Percentiles rank a stretch among this genome's conserved stretches.
phyloP scores from a whole-genome alignment of 2,329 filamentous ascomycete genomes.

The Fonsecaea pedrosoi region DNA sequence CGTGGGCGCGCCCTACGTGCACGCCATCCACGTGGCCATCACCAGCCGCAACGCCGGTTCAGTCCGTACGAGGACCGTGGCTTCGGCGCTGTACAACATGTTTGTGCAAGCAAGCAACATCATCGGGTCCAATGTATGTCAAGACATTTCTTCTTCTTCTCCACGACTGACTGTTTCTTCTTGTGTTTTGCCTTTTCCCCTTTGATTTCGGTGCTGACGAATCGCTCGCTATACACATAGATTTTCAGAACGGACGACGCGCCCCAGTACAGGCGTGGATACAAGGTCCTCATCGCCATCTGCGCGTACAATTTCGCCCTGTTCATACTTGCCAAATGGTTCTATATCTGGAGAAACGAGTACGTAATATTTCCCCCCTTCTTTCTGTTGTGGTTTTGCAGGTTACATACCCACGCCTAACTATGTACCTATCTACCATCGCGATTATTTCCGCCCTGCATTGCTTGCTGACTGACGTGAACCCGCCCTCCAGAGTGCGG shows the following conservation, averaged over 20 bases:
- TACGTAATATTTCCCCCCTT: conserved; percentile 1
- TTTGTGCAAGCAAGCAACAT: conserved; percentile 46
- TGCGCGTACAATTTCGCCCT: conserved; percentile 56
- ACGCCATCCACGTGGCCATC: conserved; percentile 58
- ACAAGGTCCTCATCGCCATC: conserved; percentile 63
- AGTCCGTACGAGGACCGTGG: conserved; percentile 48
- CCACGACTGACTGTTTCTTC: background rate
- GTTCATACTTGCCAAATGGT: conserved; percentile 55
- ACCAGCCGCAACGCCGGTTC: conserved; percentile 50
- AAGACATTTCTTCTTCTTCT: background rate
- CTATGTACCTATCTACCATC: no score
- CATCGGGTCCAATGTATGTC: conserved; percentile 43
- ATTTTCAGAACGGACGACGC: conserved; percentile 59
- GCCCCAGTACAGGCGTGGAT: conserved; percentile 65
- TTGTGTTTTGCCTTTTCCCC: no score
- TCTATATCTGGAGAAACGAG: conserved; percentile 52
- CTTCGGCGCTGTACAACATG: conserved; percentile 51
- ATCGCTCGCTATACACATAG: background rate
- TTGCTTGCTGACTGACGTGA: background rate
- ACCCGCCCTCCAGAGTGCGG: conserved; percentile 17
- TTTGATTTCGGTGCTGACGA: no score
- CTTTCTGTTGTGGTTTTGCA: background rate
- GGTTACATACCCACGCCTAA: no score
- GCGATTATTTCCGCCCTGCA: no score
- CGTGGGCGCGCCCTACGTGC: conserved; percentile 62